Evolutionary conservation across 2,329 filamentous ascomycete species (phyloP).

Genomic region (Pyrenochaeta sp.): DNA sequence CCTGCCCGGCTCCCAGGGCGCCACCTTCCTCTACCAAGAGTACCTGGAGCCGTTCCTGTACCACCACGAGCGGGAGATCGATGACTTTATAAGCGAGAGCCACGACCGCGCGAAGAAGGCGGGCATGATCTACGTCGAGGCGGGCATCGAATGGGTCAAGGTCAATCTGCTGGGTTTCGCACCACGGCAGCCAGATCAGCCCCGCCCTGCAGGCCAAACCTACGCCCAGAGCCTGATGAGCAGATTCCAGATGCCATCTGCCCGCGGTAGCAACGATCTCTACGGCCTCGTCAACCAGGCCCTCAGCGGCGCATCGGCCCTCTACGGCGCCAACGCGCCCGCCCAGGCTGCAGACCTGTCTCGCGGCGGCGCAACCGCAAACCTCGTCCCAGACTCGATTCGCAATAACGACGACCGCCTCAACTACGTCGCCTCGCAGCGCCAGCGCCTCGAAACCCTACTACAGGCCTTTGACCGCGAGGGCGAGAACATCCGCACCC

Average conservation of each 20-base stretch:
- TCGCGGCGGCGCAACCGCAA: slow-evolving; percentile 60
- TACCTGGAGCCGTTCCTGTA: slow-evolving; percentile 88
- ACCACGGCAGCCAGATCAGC: slow-evolving; percentile 54
- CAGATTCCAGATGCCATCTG: slow-evolving; percentile 82
- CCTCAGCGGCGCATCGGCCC: slow-evolving; percentile 67
- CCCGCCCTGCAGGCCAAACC: slow-evolving; percentile 56
- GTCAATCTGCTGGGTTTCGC: slow-evolving; percentile 81
- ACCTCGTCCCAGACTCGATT: slow-evolving; percentile 75
- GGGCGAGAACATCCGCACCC: slow-evolving; percentile 65
- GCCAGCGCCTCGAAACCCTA: slow-evolving; percentile 76
- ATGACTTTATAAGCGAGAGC: slow-evolving; percentile 82
- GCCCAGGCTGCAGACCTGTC: slow-evolving; percentile 60
- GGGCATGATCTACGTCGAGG: slow-evolving; percentile 67
- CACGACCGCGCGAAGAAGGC: slow-evolving; percentile 81
- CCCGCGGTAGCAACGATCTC: slow-evolving; percentile 72
- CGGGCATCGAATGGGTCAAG: slow-evolving; percentile 64
- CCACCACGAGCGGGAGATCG: slow-evolving; percentile 87
- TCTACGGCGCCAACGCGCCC: slow-evolving; percentile 49
- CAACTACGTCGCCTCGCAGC: slow-evolving; percentile 78
- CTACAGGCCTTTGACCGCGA: slow-evolving; percentile 82
- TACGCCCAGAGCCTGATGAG: slow-evolving; percentile 86
- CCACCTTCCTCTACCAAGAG: slow-evolving; percentile 81
- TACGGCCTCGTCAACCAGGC: slow-evolving; percentile 80
- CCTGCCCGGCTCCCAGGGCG: slow-evolving; percentile 95
- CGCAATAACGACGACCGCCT: slow-evolving; percentile 70